phyloP scores from a whole-genome alignment of 352 stramenopile species.

The Phytophthora pluvialis region DNA sequence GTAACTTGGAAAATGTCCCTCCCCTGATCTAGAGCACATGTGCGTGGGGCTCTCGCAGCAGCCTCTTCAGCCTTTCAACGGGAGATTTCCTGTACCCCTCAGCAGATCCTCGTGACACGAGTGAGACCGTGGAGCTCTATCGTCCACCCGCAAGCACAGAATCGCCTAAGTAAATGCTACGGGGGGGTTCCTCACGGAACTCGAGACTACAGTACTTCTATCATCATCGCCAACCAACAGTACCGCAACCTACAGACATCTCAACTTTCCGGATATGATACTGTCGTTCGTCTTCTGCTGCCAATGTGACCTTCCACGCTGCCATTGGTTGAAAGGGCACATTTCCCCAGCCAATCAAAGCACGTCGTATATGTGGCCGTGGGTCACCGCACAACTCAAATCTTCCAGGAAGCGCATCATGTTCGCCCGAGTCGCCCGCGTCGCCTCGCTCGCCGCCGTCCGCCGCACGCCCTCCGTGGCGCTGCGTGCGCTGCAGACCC shows the following conservation, averaged over 20 bases:
- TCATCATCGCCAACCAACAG: constrained; percentile 36
- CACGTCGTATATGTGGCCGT: constrained; percentile 31
- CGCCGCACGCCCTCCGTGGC: constrained; percentile 38
- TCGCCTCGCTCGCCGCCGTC: constrained; percentile 32
- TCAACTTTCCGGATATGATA: background rate
- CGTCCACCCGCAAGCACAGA: constrained; percentile 20
- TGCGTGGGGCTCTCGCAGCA: constrained; percentile 40
- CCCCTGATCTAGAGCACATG: constrained; percentile 44
- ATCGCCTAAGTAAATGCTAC: constrained; percentile 8
- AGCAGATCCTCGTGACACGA: constrained; percentile 7
- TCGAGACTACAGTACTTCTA: constrained; percentile 32
- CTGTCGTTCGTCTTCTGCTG: background rate
- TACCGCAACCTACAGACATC: background rate
- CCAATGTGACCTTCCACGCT: background rate
- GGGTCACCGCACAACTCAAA: constrained; percentile 25
- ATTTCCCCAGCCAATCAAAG: constrained; percentile 23
- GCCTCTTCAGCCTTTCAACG: constrained; percentile 51
- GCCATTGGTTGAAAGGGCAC: constrained; percentile 21
- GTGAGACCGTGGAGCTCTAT: constrained; percentile 25
- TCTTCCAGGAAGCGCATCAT: constrained; percentile 39
- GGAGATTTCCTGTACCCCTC: constrained; percentile 26
- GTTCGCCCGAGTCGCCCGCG: constrained; percentile 53
- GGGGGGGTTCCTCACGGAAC: constrained; percentile 24
- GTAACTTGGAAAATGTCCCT: constrained; percentile 33
- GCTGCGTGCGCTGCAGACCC: constrained; percentile 49